These are phyloP conservation scores for Cladophialophora psammophila DNA, from an alignment of 2,329 filamentous ascomycete genomes.

Conservation along the genomic window DNA sequence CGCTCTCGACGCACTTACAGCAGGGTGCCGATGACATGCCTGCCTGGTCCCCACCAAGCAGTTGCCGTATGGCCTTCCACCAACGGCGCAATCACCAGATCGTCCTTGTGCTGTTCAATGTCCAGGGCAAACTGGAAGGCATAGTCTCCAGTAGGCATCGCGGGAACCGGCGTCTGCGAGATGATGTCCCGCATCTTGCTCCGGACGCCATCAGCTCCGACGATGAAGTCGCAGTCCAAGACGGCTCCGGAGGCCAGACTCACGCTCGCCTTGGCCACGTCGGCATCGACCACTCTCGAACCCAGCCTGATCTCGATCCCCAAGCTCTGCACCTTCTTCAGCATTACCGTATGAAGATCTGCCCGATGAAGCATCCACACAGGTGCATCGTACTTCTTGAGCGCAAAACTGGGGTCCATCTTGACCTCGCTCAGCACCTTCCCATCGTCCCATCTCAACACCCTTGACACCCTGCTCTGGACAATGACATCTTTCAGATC, in stretches of 20 bases:
- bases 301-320: constrained; percentile 14
- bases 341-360: constrained; percentile 14
- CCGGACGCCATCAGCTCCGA: constrained; percentile 11
- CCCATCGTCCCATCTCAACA: constrained; percentile 12
- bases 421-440: constrained; percentile 13
- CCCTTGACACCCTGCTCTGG: constrained; percentile 16
- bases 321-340: constrained; percentile 18
- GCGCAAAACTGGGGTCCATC: constrained; percentile 9
- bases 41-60: constrained; percentile 16
- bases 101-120: constrained; percentile 11
- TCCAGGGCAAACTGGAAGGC: constrained; percentile 14
- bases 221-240: constrained; percentile 9
- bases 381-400: constrained; percentile 12
- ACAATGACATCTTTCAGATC: constrained; percentile 10
- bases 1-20: constrained; percentile 12
- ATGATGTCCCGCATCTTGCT: constrained; percentile 16
- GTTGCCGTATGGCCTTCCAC: constrained; percentile 14
- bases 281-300: constrained; percentile 9
- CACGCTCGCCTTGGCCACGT: constrained; percentile 13
- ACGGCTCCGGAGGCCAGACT: constrained; percentile 8
- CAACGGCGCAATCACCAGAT: constrained; percentile 18
- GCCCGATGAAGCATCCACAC: constrained; percentile 18
- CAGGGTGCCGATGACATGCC: constrained; percentile 15
- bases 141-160: constrained; percentile 11
- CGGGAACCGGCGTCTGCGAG: constrained; percentile 10